Conservation (phyloP, 768 basidiomycete genomes). For the Xerocomus brunneocitrinus region DNA sequence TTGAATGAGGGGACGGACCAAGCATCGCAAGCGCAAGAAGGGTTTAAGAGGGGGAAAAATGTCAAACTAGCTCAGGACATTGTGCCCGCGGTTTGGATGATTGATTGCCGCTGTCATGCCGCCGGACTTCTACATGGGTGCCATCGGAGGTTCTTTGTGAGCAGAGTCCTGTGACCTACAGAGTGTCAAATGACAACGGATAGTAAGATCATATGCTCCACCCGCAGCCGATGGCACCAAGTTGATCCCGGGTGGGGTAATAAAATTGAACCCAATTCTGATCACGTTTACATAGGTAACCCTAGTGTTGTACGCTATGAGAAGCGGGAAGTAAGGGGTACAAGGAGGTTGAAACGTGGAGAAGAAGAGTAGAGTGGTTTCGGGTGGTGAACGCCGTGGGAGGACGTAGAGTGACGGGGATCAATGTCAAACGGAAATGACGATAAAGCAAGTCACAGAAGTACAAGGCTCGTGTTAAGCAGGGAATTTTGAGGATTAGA, state of each 20-base stretch:
- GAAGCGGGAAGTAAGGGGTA: constrained; percentile 6
- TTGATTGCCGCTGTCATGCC: constrained; percentile 1
- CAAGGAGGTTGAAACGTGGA: constrained; percentile 9
- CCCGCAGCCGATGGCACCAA: background rate
- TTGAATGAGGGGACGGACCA: background rate
- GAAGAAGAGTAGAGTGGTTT: constrained; percentile 8
- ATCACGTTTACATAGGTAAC: constrained; percentile 24
- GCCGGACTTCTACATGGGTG: background rate
- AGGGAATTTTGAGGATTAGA: background rate
- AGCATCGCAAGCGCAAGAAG: background rate
- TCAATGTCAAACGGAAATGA: constrained; percentile 26
- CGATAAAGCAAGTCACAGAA: constrained; percentile 3
- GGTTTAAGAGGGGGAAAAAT: background rate
- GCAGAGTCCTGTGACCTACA: background rate
- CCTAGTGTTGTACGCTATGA: constrained; percentile 30
- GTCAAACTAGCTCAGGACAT: background rate
- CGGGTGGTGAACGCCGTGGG: constrained; percentile 3
- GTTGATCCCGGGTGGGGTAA: constrained; percentile 5
- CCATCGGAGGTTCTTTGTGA: background rate
- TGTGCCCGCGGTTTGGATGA: background rate
- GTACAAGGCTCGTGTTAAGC: constrained; percentile 11
- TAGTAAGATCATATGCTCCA: background rate
- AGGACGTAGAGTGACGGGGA: constrained; percentile 19
- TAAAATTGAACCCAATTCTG: constrained; percentile 1
- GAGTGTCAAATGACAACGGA: background rate